Evolutionary conservation across 768 basidiomycete genomes (phyloP), one percentile per base, ranked within the genome.

Genomic region (Panaeolus papilionaceus): DNA sequence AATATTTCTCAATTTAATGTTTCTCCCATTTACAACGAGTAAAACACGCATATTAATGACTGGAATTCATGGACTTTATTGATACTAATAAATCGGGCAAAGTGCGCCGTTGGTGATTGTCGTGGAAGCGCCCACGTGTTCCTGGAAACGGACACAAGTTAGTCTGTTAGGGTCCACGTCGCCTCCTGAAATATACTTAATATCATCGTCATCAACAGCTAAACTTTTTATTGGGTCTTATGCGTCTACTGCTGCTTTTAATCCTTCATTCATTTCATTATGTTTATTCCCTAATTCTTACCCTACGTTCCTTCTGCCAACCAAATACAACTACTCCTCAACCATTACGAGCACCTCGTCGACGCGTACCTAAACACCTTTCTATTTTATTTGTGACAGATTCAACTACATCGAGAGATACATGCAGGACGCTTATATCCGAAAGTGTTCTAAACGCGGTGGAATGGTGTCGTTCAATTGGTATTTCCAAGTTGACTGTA

Each of bases 401-500:
- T 65, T 71, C 82, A 20, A 74, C 76, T 8, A 72, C 75, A n/a
- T 72, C 80, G 45, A 66, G 65, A 3, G 79, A 82, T 23, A 75
- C 76, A 37, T 75, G 80, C 3, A 82, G 84, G 66, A 75, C 76
- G 20, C 79, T 76, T 42, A 76, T 92, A 63, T 75, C 88, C 18
- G 81, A 88, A 70, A 88, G 85, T 70, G 80, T 91, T 10, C 76
- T 85, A 62, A 81, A 80, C 58, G 83, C 83, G 12, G 84, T 85
- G 9, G 75, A 75, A 10, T 94, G 91, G 89, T 93, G 90, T 78
- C 84, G 82, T 64, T 75, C 71, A n/a, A 78, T 81, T 38, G 91
- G 92, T 14, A 87, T 94, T 62, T 77, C 80, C 68, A 83, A 84
- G 63, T 79, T 95, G 61, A 92, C 89, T 10, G 82, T 92, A 3